phyloP scores from a whole-genome alignment of 2,329 filamentous ascomycete genomes.

The Cryphonectria nitschkei region DNA sequence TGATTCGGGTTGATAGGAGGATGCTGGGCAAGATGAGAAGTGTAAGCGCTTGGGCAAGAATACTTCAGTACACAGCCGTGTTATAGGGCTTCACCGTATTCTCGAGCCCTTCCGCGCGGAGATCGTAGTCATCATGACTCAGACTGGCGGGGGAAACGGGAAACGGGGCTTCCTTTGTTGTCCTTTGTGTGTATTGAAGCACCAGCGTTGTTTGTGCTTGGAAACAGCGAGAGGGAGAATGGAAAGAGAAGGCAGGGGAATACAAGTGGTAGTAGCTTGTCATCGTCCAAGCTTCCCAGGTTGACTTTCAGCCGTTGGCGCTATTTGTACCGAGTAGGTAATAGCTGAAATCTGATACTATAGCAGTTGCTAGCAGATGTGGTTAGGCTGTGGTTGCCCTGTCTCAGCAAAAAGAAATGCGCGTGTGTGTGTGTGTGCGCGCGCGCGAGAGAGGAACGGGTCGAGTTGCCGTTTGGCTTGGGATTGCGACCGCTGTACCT shows the following conservation, averaged over 20 bases:
- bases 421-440: not conserved
- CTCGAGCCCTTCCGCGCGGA: not conserved
- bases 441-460: not conserved
- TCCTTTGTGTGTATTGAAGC: not conserved
- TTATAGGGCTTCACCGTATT: conserved; percentile 11
- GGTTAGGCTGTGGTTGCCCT: not conserved
- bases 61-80: not conserved
- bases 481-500: not conserved
- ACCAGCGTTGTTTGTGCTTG: not conserved
- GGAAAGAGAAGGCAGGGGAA: no score
- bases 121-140: conserved; percentile 11
- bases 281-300: not conserved
- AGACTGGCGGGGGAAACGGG: conserved; percentile 3
- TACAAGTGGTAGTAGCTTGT: not conserved
- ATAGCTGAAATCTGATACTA: not conserved
- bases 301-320: conserved; percentile 1
- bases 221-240: not conserved
- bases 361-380: not conserved
- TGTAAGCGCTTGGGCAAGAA: conserved; percentile 8
- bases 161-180: not conserved
- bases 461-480: not conserved
- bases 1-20: conserved; percentile 2
- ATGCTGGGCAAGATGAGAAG: conserved; percentile 7
- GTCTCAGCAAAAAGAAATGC: not conserved
- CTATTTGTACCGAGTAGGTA: not conserved